These are phyloP conservation scores for Verticillium zaregamsianum DNA, from an alignment of 2,329 filamentous ascomycete species.

Conservation along the genomic window DNA sequence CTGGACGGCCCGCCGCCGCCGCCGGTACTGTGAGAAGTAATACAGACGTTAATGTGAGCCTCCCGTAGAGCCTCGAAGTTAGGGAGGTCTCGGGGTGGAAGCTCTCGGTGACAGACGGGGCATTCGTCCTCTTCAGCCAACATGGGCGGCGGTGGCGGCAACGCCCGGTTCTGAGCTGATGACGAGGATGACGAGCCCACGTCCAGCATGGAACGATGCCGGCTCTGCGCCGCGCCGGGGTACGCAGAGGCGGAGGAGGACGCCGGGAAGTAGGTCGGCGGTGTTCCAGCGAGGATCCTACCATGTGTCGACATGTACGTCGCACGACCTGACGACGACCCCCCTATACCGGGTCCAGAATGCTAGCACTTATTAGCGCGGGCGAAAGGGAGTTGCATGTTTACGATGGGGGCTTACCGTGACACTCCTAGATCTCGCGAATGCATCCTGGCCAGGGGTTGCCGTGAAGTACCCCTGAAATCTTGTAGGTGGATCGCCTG, in stretches of 20 bases:
- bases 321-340: constrained; percentile 19
- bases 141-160: constrained; percentile 41
- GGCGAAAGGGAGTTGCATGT: neutral
- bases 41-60: constrained; percentile 55
- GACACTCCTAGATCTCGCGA: constrained; percentile 16
- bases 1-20: constrained; percentile 17
- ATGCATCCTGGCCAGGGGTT: constrained; percentile 26
- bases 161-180: constrained; percentile 32
- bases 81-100: constrained; percentile 53
- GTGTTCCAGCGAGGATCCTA: constrained; percentile 35
- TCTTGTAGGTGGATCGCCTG: constrained; percentile 21
- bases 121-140: constrained; percentile 74
- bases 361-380: constrained; percentile 15
- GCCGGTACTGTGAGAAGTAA: constrained; percentile 47
- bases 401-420: constrained; percentile 1
- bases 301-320: constrained; percentile 30
- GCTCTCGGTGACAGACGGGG: constrained; percentile 68
- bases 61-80: constrained; percentile 53
- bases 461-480: constrained; percentile 33
- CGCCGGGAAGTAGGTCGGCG: constrained; percentile 28
- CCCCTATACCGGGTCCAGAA: constrained; percentile 15
- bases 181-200: constrained; percentile 28
- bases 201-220: constrained; percentile 26
- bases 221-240: constrained; percentile 8
- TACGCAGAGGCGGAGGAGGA: constrained; percentile 15